A percentile compares a stretch with the other conserved stretches of the same genome.
Evolutionary conservation across 345 rosid genomes (phyloP).

Genomic region (Aquilaria yunnanensis): DNA sequence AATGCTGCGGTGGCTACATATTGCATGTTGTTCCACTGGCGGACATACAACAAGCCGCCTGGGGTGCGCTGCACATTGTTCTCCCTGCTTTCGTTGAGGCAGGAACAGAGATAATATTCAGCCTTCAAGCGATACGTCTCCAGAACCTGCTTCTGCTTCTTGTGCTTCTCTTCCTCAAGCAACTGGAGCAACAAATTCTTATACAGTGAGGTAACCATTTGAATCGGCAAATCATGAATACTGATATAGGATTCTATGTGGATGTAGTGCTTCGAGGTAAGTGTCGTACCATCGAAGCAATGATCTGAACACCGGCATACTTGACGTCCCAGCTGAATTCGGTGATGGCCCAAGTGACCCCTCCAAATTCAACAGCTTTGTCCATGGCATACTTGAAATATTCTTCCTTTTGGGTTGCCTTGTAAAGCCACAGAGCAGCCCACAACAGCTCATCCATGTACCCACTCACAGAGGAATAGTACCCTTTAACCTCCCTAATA

Average conservation of each 20-base stretch:
- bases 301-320: slow-evolving; percentile 49
- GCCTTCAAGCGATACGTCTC: slow-evolving; percentile 38
- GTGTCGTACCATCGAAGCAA: slow-evolving; percentile 35
- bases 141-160: slow-evolving; percentile 15
- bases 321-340: slow-evolving; percentile 85
- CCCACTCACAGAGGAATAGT: slow-evolving; percentile 73
- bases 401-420: slow-evolving; percentile 43
- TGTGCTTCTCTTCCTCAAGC: slow-evolving; percentile 22
- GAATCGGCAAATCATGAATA: background rate
- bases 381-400: slow-evolving; percentile 39
- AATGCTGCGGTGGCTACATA: slow-evolving; percentile 44
- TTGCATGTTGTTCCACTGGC: slow-evolving; percentile 75
- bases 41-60: slow-evolving; percentile 40
- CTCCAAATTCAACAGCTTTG: slow-evolving; percentile 43
- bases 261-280: background rate
- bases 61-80: slow-evolving; percentile 52
- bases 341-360: slow-evolving; percentile 59
- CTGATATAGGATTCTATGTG: background rate
- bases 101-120: slow-evolving; percentile 47
- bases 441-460: slow-evolving; percentile 68
- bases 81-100: slow-evolving; percentile 35
- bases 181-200: slow-evolving; percentile 23
- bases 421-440: slow-evolving; percentile 70
- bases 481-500: slow-evolving; percentile 37
- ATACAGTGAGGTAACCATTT: background rate